Percentiles rank a stretch among this genome's conserved stretches.
These are phyloP conservation scores for Pyrenula aspistea DNA, from an alignment of 495 filamentous ascomycete genomes.

Conservation along the genomic window DNA sequence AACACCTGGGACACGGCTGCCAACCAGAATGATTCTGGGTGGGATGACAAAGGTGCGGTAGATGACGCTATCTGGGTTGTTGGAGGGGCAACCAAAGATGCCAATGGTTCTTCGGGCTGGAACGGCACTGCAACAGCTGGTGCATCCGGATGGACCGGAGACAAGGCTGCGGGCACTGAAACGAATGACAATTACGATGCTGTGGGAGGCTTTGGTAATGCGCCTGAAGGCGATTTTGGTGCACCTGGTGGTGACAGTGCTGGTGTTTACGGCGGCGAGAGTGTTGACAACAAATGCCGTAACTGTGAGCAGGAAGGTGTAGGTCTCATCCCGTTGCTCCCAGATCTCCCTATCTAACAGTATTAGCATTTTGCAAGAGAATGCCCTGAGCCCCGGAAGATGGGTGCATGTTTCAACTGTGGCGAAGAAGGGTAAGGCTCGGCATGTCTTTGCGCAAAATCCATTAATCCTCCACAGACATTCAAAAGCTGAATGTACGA, in stretches of 20 bases:
- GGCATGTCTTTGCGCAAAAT: not conserved
- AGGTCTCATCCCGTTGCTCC: slow-evolving; percentile 16
- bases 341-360: slow-evolving; percentile 20
- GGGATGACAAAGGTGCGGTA: not conserved
- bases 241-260: not conserved
- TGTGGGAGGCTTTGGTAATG: not conserved
- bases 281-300: slow-evolving; percentile 26
- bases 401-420: slow-evolving; percentile 22
- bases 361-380: slow-evolving; percentile 12
- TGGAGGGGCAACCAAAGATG: no score
- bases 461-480: slow-evolving; percentile 29
- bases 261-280: not conserved
- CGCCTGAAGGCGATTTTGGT: not conserved
- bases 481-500: slow-evolving; percentile 53
- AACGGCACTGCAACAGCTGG: not conserved
- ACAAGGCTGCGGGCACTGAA: no score
- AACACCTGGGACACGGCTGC: not conserved
- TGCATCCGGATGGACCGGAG: no score
- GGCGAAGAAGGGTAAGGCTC: slow-evolving; percentile 30
- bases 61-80: no score
- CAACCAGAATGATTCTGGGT: not conserved
- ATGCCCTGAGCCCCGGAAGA: slow-evolving; percentile 23
- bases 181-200: not conserved
- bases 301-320: slow-evolving; percentile 64
- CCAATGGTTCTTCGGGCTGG: not conserved